Conservation (phyloP, 805 yeast species). For the Tetrapisispora pingtungensis region DNA sequence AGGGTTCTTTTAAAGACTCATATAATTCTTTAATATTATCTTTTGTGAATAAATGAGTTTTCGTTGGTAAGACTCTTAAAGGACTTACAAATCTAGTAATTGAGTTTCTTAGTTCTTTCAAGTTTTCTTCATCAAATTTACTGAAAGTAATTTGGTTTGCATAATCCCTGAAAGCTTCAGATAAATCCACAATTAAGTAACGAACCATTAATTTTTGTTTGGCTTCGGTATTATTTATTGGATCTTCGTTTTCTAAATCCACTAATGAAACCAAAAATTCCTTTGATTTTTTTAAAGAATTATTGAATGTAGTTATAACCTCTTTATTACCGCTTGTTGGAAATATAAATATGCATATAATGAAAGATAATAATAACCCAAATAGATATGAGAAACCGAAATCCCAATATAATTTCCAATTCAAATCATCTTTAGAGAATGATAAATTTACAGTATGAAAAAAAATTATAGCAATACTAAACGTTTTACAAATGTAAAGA, state of each 20-base stretch:
- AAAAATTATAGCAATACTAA: constrained; percentile 32
- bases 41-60: constrained; percentile 15
- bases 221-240: constrained; percentile 10
- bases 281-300: constrained; percentile 19
- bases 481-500: constrained; percentile 30
- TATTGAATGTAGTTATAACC: constrained; percentile 20
- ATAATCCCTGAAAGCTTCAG: constrained; percentile 37
- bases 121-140: constrained; percentile 24
- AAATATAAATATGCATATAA: constrained; percentile 28
- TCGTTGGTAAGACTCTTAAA: constrained; percentile 32
- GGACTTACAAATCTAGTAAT: constrained; percentile 34
- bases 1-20: constrained; percentile 1
- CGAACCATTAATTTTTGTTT: constrained; percentile 28
- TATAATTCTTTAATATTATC: constrained; percentile 13
- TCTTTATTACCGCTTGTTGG: constrained; percentile 36
- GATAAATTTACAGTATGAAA: constrained; percentile 24
- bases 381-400: constrained; percentile 37
- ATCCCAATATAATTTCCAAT: constrained; percentile 34
- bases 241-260: constrained; percentile 9
- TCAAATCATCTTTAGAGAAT: constrained; percentile 9
- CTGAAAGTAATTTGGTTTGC: constrained; percentile 33
- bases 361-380: constrained; percentile 33
- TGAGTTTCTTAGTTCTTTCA: constrained; percentile 34
- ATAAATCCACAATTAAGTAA: constrained; percentile 26
- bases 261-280: constrained; percentile 19